phyloP scores from a whole-genome alignment of 2,329 filamentous ascomycete species.

The Sporothrix schenckii region DNA sequence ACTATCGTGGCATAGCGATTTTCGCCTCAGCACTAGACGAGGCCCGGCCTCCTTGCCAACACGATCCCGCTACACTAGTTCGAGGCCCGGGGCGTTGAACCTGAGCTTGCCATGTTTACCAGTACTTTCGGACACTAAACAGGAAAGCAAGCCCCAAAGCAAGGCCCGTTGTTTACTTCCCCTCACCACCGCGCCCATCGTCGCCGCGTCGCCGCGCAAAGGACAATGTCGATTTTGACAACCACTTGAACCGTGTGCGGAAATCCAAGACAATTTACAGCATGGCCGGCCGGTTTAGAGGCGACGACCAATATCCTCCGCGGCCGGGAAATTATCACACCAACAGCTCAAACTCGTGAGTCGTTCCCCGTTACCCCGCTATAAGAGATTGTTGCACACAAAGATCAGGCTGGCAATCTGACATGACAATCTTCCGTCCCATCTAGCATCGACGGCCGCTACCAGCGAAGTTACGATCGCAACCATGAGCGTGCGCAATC shows the following conservation, averaged over 20 bases:
- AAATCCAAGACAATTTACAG: slow-evolving; percentile 18
- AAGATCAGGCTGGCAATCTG: slow-evolving; percentile 4
- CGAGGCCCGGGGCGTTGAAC: slow-evolving; percentile 21
- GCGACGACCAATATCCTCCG: slow-evolving; percentile 21
- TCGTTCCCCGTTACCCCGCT: slow-evolving; percentile 26
- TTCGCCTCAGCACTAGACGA: neutral
- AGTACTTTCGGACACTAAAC: slow-evolving; percentile 17
- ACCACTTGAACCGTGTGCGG: slow-evolving; percentile 26
- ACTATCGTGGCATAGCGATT: slow-evolving; percentile 6
- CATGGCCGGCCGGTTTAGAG: slow-evolving; percentile 28
- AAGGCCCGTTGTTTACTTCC: slow-evolving; percentile 26
- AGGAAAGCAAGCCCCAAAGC: neutral
- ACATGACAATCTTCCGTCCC: neutral
- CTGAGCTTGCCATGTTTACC: neutral
- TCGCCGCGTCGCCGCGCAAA: slow-evolving; percentile 16
- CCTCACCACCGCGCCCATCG: slow-evolving; percentile 12
- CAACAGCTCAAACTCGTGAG: slow-evolving; percentile 30
- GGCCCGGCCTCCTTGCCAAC: slow-evolving; percentile 7
- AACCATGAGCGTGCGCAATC: slow-evolving; percentile 28
- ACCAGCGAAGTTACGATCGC: slow-evolving; percentile 23
- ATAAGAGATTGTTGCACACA: neutral
- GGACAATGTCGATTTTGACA: slow-evolving; percentile 28
- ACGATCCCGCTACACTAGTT: slow-evolving; percentile 26
- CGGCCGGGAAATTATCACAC: slow-evolving; percentile 28
- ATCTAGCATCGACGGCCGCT: slow-evolving; percentile 1